A percentile compares a stretch with the other conserved stretches of the same genome.
Evolutionary conservation across 1,284 basidiomycete genomes (phyloP).

Genomic region (Moesziomyces parantarcticus): DNA sequence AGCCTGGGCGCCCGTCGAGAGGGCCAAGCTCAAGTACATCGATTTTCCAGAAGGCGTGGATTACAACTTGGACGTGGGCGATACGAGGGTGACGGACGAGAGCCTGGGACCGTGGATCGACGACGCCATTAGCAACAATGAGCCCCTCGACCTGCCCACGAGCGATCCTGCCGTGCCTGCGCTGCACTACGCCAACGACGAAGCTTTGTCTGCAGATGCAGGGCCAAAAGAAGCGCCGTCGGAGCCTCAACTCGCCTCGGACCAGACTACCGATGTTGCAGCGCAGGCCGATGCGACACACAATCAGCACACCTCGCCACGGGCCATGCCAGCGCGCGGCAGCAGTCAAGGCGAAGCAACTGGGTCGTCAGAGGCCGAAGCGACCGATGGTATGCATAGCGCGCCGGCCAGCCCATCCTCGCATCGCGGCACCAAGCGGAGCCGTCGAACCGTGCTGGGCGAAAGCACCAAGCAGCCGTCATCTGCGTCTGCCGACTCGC

Average conservation of each 20-base stretch:
- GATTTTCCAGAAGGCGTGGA: slow-evolving; percentile 39
- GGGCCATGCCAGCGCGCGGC: slow-evolving; percentile 14
- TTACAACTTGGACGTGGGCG: slow-evolving; percentile 30
- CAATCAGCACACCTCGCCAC: slow-evolving; percentile 13
- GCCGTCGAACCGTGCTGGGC: slow-evolving; percentile 16
- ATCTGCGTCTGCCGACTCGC: slow-evolving; percentile 4
- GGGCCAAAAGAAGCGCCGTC: background rate
- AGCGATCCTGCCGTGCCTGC: slow-evolving; percentile 25
- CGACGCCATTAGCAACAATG: slow-evolving; percentile 43
- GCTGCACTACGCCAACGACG: slow-evolving; percentile 6
- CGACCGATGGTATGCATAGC: background rate
- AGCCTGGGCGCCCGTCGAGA: slow-evolving; percentile 35
- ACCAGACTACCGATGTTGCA: background rate
- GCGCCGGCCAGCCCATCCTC: slow-evolving; percentile 1
- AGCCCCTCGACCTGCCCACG: slow-evolving; percentile 32
- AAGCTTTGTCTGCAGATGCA: slow-evolving; percentile 4
- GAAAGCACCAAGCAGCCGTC: slow-evolving; percentile 21
- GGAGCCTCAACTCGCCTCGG: background rate
- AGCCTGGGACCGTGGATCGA: slow-evolving; percentile 46
- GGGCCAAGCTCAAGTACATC: slow-evolving; percentile 43
- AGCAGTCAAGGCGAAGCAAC: background rate
- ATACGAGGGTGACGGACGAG: slow-evolving; percentile 36
- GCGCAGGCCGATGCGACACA: slow-evolving; percentile 6
- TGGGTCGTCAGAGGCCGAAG: background rate
- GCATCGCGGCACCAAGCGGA: slow-evolving; percentile 24